A percentile compares a stretch with the other conserved stretches of the same genome.
Conservation (phyloP, 169 alveolate species). For the Eimeria acervulina region DNA sequence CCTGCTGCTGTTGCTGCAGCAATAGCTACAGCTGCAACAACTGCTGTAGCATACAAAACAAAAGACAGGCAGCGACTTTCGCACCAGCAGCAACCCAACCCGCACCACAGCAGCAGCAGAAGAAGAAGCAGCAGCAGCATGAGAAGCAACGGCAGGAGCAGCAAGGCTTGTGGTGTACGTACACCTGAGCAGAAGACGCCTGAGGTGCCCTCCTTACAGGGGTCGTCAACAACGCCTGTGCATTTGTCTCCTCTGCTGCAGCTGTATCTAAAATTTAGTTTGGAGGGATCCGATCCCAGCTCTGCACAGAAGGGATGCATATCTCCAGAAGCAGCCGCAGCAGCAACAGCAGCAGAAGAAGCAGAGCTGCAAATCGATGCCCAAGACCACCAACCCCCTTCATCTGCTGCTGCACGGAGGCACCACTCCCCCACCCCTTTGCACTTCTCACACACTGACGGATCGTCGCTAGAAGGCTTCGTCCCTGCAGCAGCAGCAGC, state of each 20-base stretch:
- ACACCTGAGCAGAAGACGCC: conserved; percentile 30
- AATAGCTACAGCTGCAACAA: too few species aligned
- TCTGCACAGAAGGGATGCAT: conserved; percentile 12
- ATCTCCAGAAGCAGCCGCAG: too few species aligned
- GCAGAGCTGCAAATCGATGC: conserved; percentile 13
- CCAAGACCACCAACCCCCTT: conserved; percentile 47
- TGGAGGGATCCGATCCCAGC: neutral
- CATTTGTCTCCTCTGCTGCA: conserved; percentile 19
- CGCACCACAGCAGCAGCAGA: neutral
- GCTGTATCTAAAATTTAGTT: neutral
- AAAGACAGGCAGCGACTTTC: too few species aligned
- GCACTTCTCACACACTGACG: neutral
- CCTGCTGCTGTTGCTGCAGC: too few species aligned
- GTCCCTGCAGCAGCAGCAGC: conserved; percentile 49
- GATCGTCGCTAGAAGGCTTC: conserved; percentile 11
- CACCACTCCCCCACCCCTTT: conserved; percentile 1
- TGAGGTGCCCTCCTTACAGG: neutral
- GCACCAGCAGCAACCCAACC: too few species aligned
- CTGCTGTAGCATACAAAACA: too few species aligned
- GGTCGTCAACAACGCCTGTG: neutral
- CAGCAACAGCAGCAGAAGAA: neutral
- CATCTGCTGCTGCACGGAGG: neutral
- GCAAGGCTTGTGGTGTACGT: neutral
- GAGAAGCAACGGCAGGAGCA: neutral
- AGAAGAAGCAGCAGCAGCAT: too few species aligned